Percentiles rank a stretch among this genome's conserved stretches.
These are phyloP conservation scores for Coemansia sp. DNA, from an alignment of 192 early-diverging fungal genomes.

Conservation along the genomic window DNA sequence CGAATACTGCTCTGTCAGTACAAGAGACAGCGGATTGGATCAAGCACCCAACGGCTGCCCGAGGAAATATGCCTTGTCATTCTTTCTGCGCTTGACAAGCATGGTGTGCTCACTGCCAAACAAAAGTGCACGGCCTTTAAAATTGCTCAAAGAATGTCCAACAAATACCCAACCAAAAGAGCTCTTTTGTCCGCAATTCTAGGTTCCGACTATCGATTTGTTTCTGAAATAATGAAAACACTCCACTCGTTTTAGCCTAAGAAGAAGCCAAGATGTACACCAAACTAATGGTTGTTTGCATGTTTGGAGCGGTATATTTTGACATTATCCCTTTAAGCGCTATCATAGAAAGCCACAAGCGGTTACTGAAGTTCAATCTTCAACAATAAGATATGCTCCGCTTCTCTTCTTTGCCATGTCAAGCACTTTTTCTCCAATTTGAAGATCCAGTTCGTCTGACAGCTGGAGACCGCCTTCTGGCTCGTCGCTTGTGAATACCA, in stretches of 20 bases:
- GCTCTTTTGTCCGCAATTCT: constrained; percentile 20
- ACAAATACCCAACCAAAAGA: constrained; percentile 2
- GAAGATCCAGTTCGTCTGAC: background rate
- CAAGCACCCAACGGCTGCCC: constrained; percentile 15
- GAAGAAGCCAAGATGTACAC: background rate
- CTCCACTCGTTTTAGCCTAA: constrained; percentile 6
- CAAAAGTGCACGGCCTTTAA: constrained; percentile 18
- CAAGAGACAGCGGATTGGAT: background rate
- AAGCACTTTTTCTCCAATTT: constrained; percentile 19
- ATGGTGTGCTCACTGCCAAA: constrained; percentile 11
- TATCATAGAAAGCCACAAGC: too few relatives aligned
- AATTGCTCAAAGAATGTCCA: constrained; percentile 12
- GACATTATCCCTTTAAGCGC: too few relatives aligned
- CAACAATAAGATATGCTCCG: constrained; percentile 31
- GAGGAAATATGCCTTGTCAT: constrained; percentile 21
- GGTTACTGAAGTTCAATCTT: constrained; percentile 15
- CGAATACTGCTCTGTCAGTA: constrained; percentile 15
- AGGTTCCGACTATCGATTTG: constrained; percentile 24
- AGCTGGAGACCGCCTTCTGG: constrained; percentile 14
- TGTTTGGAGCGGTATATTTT: background rate
- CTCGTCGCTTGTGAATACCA: constrained; percentile 17
- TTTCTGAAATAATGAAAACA: constrained; percentile 7
- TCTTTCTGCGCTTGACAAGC: constrained; percentile 15
- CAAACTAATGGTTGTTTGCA: background rate
- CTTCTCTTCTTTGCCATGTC: constrained; percentile 20